Evolutionary conservation across 208 protist species (phyloP).

Genomic region (Tritrichomonas musculus): DNA sequence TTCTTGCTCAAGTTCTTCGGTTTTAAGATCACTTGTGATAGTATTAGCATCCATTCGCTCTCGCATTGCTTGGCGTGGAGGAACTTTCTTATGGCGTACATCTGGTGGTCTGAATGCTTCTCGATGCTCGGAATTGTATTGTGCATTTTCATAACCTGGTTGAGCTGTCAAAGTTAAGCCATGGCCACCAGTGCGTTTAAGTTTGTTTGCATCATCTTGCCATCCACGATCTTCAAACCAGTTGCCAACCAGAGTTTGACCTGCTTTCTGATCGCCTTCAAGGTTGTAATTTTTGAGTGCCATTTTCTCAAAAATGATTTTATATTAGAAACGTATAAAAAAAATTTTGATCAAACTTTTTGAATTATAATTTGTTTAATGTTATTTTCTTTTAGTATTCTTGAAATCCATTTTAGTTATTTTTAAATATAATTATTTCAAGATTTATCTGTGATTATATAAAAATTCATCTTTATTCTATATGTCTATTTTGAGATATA

Average conservation of each 20-base stretch:
- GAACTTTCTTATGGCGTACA: not conserved
- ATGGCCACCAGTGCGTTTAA: not conserved
- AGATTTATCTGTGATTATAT: too few relatives aligned
- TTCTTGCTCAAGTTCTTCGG: not conserved
- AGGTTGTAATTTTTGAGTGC: not conserved
- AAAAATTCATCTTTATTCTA: too few relatives aligned
- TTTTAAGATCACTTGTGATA: not conserved
- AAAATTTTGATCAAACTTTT: too few relatives aligned
- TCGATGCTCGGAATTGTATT: not conserved
- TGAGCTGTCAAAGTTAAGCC: not conserved
- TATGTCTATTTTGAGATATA: too few relatives aligned
- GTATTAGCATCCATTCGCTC: not conserved
- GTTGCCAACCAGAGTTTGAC: not conserved
- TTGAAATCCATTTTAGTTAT: too few relatives aligned
- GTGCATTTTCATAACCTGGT: not conserved
- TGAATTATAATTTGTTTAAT: too few relatives aligned
- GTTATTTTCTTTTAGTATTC: too few relatives aligned
- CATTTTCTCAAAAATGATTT: too few relatives aligned
- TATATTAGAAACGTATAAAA: too few relatives aligned
- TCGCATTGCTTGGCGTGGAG: not conserved
- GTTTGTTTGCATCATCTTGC: not conserved
- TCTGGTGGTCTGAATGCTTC: not conserved
- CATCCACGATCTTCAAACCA: constrained; percentile 16
- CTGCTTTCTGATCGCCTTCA: not conserved
- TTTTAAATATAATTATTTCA: too few relatives aligned